Conservation (phyloP, 768 basidiomycete species). For the Lentinula lateritia region DNA sequence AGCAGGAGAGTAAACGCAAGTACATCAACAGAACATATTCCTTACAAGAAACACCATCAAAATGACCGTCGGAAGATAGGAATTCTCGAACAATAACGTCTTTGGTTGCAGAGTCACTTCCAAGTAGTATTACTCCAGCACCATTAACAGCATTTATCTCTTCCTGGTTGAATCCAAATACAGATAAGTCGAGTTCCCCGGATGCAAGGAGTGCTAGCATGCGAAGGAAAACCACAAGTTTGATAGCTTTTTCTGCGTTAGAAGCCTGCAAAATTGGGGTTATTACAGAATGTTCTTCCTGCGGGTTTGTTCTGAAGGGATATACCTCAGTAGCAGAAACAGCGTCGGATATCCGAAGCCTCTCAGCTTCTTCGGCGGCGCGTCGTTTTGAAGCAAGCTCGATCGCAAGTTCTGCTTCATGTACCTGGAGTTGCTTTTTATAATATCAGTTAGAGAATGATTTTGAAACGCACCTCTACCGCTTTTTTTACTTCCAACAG, state of each 20-base stretch:
- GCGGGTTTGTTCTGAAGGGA: not conserved
- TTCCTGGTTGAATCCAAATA: constrained; percentile 36
- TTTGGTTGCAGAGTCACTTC: constrained; percentile 48
- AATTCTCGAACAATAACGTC: constrained; percentile 48
- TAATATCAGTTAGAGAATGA: not conserved
- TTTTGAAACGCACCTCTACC: constrained; percentile 57
- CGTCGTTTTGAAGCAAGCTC: constrained; percentile 49
- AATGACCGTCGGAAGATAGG: constrained; percentile 51
- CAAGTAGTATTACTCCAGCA: constrained; percentile 48
- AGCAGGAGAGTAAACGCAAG: constrained; percentile 4
- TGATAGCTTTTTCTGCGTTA: constrained; percentile 35
- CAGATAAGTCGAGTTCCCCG: constrained; percentile 36
- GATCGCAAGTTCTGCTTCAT: constrained; percentile 59
- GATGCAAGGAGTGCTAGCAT: constrained; percentile 45
- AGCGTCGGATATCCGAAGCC: constrained; percentile 48
- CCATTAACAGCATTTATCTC: constrained; percentile 55
- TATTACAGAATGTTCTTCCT: not conserved
- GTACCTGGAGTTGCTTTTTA: constrained; percentile 30
- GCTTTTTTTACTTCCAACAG: constrained; percentile 79
- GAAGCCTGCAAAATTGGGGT: not conserved
- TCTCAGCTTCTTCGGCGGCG: constrained; percentile 53
- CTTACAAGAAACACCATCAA: constrained; percentile 63
- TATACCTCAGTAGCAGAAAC: constrained; percentile 55
- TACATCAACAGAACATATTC: constrained; percentile 4
- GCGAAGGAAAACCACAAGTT: constrained; percentile 55